Percentiles rank a stretch among this genome's conserved stretches.
phyloP scores from a whole-genome alignment of 805 yeast genomes.

The Alloascoidea africana region DNA sequence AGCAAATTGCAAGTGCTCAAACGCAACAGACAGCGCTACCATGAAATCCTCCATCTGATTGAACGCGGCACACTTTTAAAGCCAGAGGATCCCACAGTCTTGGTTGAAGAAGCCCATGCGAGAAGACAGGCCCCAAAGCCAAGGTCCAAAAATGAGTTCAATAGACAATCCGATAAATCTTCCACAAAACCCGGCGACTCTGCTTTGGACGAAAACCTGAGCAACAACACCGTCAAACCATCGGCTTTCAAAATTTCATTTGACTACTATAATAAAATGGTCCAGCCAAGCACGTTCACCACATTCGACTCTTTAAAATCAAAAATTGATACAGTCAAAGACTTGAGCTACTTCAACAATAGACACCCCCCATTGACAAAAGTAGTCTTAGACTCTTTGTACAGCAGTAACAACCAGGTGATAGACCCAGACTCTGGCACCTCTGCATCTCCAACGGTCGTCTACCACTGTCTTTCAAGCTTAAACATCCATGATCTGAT shows the following conservation, averaged over 20 bases:
- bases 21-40: slow-evolving; percentile 1
- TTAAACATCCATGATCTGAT: neutral
- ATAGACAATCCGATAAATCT: too few relatives aligned
- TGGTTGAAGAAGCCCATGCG: slow-evolving; percentile 1
- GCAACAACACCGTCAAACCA: neutral
- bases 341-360: neutral
- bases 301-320: neutral
- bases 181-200: too few relatives aligned
- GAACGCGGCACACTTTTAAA: neutral
- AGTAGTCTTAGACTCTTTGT: neutral
- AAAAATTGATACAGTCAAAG: neutral
- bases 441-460: neutral
- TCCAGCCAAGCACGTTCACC: neutral
- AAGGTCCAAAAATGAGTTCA: neutral
- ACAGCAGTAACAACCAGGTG: too few relatives aligned
- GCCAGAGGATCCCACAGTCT: neutral
- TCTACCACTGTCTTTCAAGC: neutral
- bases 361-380: neutral
- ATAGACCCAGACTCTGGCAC: too few relatives aligned
- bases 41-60: neutral
- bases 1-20: neutral
- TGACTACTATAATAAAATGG: neutral
- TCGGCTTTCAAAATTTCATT: neutral
- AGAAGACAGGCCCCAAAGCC: neutral
- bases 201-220: neutral